Conservation (phyloP, 2,329 filamentous ascomycete genomes). For the Aspergillus fumigatus region DNA sequence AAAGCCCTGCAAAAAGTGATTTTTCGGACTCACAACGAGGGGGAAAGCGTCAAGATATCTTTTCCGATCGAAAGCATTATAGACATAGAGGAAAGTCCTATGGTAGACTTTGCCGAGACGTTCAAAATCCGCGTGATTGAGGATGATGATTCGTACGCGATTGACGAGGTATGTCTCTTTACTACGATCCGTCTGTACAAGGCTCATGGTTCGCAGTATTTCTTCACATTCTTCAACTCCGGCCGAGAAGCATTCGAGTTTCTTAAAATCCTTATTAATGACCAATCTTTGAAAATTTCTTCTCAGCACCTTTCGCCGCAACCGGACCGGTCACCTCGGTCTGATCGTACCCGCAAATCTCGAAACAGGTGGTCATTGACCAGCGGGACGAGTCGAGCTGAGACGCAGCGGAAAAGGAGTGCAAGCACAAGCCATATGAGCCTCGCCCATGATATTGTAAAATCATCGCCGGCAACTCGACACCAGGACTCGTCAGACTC, state of each 20-base stretch:
- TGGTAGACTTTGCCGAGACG: conserved; percentile 88
- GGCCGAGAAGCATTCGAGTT: conserved; percentile 79
- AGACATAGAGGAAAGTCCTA: conserved; percentile 85
- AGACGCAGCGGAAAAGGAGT: conserved; percentile 48
- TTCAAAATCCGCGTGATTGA: conserved; percentile 91
- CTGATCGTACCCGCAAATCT: conserved; percentile 12
- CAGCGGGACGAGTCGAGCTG: conserved; percentile 11
- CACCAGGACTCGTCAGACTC: conserved; percentile 67
- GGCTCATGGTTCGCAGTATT: conserved; percentile 61
- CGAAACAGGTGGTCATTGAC: conserved; percentile 20
- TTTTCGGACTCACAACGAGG: conserved; percentile 91
- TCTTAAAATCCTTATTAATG: conserved; percentile 67
- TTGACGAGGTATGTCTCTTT: conserved; percentile 68
- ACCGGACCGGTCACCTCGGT: conserved; percentile 10
- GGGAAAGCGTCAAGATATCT: conserved; percentile 94
- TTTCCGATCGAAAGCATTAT: conserved; percentile 83
- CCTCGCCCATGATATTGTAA: conserved; percentile 46
- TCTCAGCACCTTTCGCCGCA: conserved; percentile 25
- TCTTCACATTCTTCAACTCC: conserved; percentile 89
- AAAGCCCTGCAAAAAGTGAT: conserved; percentile 91
- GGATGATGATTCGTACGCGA: conserved; percentile 87
- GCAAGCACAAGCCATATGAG: conserved; percentile 58
- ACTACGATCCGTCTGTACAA: not conserved
- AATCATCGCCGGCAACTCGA: conserved; percentile 49
- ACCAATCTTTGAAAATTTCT: conserved; percentile 45